Base-by-base conservation (phyloP, 306 rosid genomes). In the Albizia julibrissin region DNA sequence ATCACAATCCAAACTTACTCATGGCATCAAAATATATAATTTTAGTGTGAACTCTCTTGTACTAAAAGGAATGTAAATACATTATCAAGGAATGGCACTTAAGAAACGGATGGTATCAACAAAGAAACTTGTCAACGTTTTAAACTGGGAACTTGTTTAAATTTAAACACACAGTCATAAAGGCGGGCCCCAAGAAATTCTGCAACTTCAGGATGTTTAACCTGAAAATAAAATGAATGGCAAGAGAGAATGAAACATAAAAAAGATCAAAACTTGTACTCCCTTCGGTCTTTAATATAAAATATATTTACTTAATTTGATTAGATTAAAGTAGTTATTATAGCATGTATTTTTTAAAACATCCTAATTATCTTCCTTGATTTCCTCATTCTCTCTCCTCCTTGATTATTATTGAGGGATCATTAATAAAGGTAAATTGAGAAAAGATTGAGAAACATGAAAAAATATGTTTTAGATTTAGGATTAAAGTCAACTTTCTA, bases 111-210 rank as follows among this genome's bases (percentile, higher is more conserved):
- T 27, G 21, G 21, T 64, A n/a, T 29, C 31, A 6, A 27, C 1
- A 29, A 64, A 62, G 39, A 62, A 62, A 29, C 37, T 64, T 80
- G 70, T 77, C 61, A 79, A 71, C 26, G 52, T 83, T 47, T 37
- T 86, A n/a, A 90, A 87, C 61, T 59, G 43, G 76, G 85, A 84
- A 84, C 96, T 92, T 91, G 92, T 34, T 92, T 90, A 90, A 91
- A 93, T 82, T 95, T 93, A 84, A 95, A 86, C 74, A 95, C 99
- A n/a, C 98, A 95, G 43, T 95, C 98, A 27, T 93, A 93, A 49
- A 95, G 86, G 50, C 99, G 92, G 16, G 98, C 93, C 37, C 98
- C 99, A 24, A 95, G 98, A 88, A 95, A 92, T 81, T 93, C 91
- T 29, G 97, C 98, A 75, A 93, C 97, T 89, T 95, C 98, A 2